A percentile compares a stretch with the other conserved stretches of the same genome.
These are phyloP conservation scores for Phallus indusiatus DNA, from an alignment of 768 basidiomycete species.

Conservation along the genomic window DNA sequence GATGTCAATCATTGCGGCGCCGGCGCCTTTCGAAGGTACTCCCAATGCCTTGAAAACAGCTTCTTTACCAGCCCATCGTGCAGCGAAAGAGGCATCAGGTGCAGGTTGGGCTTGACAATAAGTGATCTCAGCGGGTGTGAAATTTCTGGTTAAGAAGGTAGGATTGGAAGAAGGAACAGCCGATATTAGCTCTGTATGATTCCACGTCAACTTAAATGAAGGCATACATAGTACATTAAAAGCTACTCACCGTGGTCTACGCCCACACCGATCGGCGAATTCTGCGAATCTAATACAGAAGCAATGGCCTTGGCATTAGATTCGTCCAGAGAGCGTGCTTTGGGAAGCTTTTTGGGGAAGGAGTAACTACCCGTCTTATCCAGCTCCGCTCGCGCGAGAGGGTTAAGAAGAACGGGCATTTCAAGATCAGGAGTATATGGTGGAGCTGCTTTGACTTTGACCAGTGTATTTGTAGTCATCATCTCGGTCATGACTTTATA, in stretches of 20 bases:
- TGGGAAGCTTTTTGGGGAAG: slow-evolving; percentile 58
- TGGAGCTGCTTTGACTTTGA: slow-evolving; percentile 90
- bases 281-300: slow-evolving; percentile 37
- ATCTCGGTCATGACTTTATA: slow-evolving; percentile 93
- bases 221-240: background rate
- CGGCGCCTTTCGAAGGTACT: slow-evolving; percentile 83
- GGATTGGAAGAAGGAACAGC: slow-evolving; percentile 84
- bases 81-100: slow-evolving; percentile 84
- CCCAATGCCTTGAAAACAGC: slow-evolving; percentile 95
- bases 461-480: slow-evolving; percentile 89
- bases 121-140: slow-evolving; percentile 76
- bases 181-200: slow-evolving; percentile 69
- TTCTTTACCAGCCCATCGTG: slow-evolving; percentile 96
- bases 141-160: slow-evolving; percentile 85
- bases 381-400: slow-evolving; percentile 74
- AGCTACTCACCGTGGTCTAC: slow-evolving; percentile 70
- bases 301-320: slow-evolving; percentile 62
- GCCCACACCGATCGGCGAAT: slow-evolving; percentile 64
- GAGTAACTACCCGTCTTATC: slow-evolving; percentile 85
- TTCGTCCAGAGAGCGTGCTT: slow-evolving; percentile 39
- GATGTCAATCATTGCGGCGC: slow-evolving; percentile 93
- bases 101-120: slow-evolving; percentile 88
- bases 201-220: slow-evolving; percentile 8
- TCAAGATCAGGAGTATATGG: slow-evolving; percentile 86
- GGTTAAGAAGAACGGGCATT: slow-evolving; percentile 80